phyloP scores from a whole-genome alignment of 352 stramenopile genomes.

The Saprolegnia diclina region DNA sequence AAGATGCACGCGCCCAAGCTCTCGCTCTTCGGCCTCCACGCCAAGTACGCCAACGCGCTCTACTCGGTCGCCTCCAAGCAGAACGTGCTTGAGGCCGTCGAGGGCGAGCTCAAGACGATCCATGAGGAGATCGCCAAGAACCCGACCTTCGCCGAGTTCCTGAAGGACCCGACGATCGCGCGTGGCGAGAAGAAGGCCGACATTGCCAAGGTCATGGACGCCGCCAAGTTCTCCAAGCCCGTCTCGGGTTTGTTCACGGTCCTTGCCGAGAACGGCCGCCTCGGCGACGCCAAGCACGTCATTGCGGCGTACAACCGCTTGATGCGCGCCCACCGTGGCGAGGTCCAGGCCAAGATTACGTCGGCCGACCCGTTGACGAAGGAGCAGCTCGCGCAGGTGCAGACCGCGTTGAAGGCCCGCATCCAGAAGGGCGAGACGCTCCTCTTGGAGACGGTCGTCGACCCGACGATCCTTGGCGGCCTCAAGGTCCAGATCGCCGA shows the following conservation, averaged over 20 bases:
- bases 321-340: slow-evolving; percentile 93
- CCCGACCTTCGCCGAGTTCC: slow-evolving; percentile 87
- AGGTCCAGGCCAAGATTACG: slow-evolving; percentile 96
- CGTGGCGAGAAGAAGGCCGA: slow-evolving; percentile 91
- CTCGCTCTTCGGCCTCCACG: slow-evolving; percentile 94
- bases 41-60: slow-evolving; percentile 95
- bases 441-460: slow-evolving; percentile 86
- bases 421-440: slow-evolving; percentile 90
- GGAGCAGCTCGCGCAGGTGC: slow-evolving; percentile 89
- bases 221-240: slow-evolving; percentile 90
- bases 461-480: slow-evolving; percentile 93
- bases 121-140: slow-evolving; percentile 80
- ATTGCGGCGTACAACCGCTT: slow-evolving; percentile 88
- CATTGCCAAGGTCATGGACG: slow-evolving; percentile 85
- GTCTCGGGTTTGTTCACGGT: slow-evolving; percentile 95
- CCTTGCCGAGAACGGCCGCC: slow-evolving; percentile 94
- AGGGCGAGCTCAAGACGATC: slow-evolving; percentile 85
- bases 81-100: slow-evolving; percentile 70
- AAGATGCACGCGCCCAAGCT: slow-evolving; percentile 86
- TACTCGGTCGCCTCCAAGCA: slow-evolving; percentile 93
- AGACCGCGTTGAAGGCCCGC: slow-evolving; percentile 84
- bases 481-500: slow-evolving; percentile 97
- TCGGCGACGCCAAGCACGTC: slow-evolving; percentile 84
- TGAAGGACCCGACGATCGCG: slow-evolving; percentile 95
- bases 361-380: slow-evolving; percentile 91